Evolutionary conservation across 2,329 filamentous ascomycete genomes (phyloP).

Genomic region (Zymoseptoria tritici): DNA sequence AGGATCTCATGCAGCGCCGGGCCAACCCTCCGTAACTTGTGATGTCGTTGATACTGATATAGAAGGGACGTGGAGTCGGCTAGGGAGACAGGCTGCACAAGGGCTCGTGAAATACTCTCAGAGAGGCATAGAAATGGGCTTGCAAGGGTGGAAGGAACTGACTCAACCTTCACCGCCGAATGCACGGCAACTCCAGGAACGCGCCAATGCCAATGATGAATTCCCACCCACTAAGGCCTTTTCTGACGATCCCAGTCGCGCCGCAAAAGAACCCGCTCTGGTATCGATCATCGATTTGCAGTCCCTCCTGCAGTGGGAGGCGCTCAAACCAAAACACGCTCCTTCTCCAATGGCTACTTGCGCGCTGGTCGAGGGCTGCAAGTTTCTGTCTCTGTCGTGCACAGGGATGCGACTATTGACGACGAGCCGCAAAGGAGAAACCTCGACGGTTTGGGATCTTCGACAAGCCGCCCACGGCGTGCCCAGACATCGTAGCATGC

Average conservation of each 20-base stretch:
- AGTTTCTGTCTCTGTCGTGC: slow-evolving; percentile 71
- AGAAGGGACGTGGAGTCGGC: slow-evolving; percentile 38
- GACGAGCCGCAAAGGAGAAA: slow-evolving; percentile 74
- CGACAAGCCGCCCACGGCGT: slow-evolving; percentile 48
- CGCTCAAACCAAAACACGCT: slow-evolving; percentile 43
- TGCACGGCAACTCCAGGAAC: slow-evolving; percentile 10
- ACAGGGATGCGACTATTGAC: slow-evolving; percentile 68
- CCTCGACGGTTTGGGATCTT: slow-evolving; percentile 75
- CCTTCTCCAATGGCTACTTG: slow-evolving; percentile 64
- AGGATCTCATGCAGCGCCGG: slow-evolving; percentile 58
- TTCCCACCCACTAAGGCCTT: slow-evolving; percentile 72
- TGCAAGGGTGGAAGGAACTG: slow-evolving; percentile 73
- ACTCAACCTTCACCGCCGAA: slow-evolving; percentile 52
- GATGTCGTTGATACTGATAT: slow-evolving; percentile 64
- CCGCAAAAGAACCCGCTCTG: slow-evolving; percentile 58
- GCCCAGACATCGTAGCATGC: slow-evolving; percentile 4
- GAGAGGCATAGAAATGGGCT: slow-evolving; percentile 58
- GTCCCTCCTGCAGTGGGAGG: slow-evolving; percentile 43
- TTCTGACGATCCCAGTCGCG: slow-evolving; percentile 46
- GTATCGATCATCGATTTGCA: slow-evolving; percentile 70
- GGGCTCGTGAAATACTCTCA: slow-evolving; percentile 64
- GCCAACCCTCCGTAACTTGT: slow-evolving; percentile 59
- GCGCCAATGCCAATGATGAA: slow-evolving; percentile 13
- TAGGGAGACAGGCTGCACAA: slow-evolving; percentile 63
- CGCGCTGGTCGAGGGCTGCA: slow-evolving; percentile 64